Evolutionary conservation across 805 yeast genomes (phyloP), one percentile per base, ranked within the genome.

Genomic region (Pachysolen tannophilus): DNA sequence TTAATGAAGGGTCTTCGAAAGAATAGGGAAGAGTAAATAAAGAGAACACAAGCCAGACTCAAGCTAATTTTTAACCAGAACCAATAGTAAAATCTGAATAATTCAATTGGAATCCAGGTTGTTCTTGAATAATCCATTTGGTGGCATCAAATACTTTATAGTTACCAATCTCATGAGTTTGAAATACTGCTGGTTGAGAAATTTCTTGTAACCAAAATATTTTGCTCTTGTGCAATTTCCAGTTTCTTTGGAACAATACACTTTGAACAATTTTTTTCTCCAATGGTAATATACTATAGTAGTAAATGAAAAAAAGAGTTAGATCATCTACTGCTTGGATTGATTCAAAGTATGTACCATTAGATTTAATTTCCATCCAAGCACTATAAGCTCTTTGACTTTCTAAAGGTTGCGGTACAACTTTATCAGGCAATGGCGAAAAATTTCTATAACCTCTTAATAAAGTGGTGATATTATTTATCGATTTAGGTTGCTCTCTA

Each of bases 211-310:
- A 26, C 40, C 40, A 37, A 19, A 29, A 37, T 8, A 32, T 20
- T 19, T 33, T 33, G 19, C 40, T 37, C 34, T 21, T 32, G 20
- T 37, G 40, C 16, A 37, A 26, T 25, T 33, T 37, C 40, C 40
- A 37, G 19, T 35, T 35, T 25, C 26, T 32, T 13, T 27, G 10
- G 27, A 37, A 37, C 34, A 37, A 37, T 9, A 24, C 34, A 14
- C 26, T 8, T 20, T 37, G 31, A 4, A 35, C 37, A 23, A 33
- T 21, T 26, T 26, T 32, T 20, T 33, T 32, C 28, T 37, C 40
- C 31, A 29, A 16, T 3, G 30, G 27, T 18, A 37, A 29, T 13
- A 33, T 33, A 20, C 37, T 21, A 16, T 32, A 37, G 29, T 37
- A 37, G 21, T 29, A 37, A 11, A 32, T 20, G 37, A 15, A 37